phyloP scores from a whole-genome alignment of 495 filamentous ascomycete species.

The Penicillium nucicola region DNA sequence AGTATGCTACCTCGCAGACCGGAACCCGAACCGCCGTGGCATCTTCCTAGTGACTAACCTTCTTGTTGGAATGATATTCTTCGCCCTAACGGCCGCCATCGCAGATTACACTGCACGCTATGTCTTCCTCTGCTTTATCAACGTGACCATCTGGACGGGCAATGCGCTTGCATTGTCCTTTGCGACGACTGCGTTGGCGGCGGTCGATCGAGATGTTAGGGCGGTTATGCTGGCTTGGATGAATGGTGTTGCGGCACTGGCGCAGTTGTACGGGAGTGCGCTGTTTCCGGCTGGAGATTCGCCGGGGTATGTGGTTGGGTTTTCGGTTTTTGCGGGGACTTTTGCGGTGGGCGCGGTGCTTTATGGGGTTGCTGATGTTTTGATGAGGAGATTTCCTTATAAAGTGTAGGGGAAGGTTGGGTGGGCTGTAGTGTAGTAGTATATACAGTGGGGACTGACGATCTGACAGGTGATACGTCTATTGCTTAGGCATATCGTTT shows the following conservation, averaged over 20 bases:
- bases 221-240: constrained; percentile 7
- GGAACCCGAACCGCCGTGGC: neutral
- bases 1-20: neutral
- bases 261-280: constrained; percentile 7
- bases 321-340: constrained; percentile 5
- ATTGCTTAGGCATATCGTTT: too few species aligned
- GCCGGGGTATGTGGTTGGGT: constrained; percentile 4
- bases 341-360: neutral
- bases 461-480: too few species aligned
- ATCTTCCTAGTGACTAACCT: neutral
- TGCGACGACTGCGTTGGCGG: constrained; percentile 1
- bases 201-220: neutral
- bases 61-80: constrained; percentile 2
- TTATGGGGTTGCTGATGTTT: neutral
- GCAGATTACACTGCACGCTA: constrained; percentile 1
- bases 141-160: constrained; percentile 5
- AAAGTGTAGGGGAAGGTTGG: neutral
- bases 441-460: too few species aligned
- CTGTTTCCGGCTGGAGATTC: constrained; percentile 6
- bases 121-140: constrained; percentile 8
- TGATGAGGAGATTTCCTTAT: constrained; percentile 7
- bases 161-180: constrained; percentile 6
- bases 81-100: constrained; percentile 4
- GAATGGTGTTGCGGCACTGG: constrained; percentile 1
- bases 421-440: too few species aligned